phyloP scores from a whole-genome alignment of 169 alveolate genomes.

The Babesia bovis region DNA sequence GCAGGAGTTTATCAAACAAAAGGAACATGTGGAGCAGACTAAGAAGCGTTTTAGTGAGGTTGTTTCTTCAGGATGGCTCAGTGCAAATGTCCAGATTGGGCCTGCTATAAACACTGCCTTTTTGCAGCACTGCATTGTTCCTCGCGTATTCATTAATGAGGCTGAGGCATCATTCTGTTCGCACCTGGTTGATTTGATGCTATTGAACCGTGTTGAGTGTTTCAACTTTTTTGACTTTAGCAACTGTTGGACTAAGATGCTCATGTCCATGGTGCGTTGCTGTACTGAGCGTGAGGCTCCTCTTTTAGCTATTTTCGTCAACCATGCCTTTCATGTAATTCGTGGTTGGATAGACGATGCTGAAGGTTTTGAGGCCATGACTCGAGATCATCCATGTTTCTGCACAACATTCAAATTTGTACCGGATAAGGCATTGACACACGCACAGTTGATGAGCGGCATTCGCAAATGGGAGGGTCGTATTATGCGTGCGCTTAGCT shows the following conservation, averaged over 20 bases:
- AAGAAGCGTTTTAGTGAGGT: slow-evolving; percentile 13
- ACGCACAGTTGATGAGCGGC: slow-evolving; percentile 48
- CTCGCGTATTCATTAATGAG: slow-evolving; percentile 46
- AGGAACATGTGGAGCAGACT: slow-evolving; percentile 7
- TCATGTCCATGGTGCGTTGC: slow-evolving; percentile 48
- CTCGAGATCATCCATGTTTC: slow-evolving; percentile 42
- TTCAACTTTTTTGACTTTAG: slow-evolving; percentile 65
- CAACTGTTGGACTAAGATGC: slow-evolving; percentile 60
- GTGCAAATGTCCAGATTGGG: slow-evolving; percentile 28
- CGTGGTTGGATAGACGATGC: slow-evolving; percentile 15
- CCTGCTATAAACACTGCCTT: slow-evolving; percentile 41
- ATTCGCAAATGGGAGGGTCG: slow-evolving; percentile 58
- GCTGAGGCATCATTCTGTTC: slow-evolving; percentile 51
- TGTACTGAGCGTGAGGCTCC: slow-evolving; percentile 64
- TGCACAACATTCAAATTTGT: slow-evolving; percentile 54
- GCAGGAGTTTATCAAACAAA: slow-evolving; percentile 32
- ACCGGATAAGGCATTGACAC: slow-evolving; percentile 56
- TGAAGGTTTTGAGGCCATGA: slow-evolving; percentile 38
- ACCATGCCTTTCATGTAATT: slow-evolving; percentile 30
- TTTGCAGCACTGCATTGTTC: slow-evolving; percentile 20
- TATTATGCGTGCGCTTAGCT: slow-evolving; percentile 42
- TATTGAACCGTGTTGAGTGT: slow-evolving; percentile 6
- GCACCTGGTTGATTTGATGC: slow-evolving; percentile 42
- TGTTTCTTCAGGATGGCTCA: slow-evolving; percentile 9
- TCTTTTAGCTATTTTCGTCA: slow-evolving; percentile 45